Base-by-base conservation (phyloP, 1,139 yeast species). In the Hansenula lynferdii region DNA sequence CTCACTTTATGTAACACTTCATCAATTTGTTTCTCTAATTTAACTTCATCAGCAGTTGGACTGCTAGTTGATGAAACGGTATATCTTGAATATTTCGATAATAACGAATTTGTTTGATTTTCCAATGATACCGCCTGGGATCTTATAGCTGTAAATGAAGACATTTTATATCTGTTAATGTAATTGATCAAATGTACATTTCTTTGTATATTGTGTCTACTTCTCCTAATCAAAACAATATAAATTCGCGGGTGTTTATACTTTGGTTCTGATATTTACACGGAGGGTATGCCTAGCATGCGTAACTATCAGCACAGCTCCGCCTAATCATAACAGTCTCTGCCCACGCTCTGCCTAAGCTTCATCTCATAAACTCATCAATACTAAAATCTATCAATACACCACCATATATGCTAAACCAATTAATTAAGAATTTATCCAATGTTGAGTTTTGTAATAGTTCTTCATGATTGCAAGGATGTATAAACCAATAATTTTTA, bases 81-180 rank as follows among this genome's bases (percentile, higher is more conserved):
- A 54, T 67, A 72, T 7, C 70, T 58, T 5, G 85, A 72, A 51
- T 68, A 78, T n/a, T 65, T 63, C 1, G 77, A 64, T 24, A 81
- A 57, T 25, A 71, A 59, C 2, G 65, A 50, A 37, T 75, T 75
- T 9, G 83, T 67, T 49, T 77, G 77, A 27, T 74, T 69, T 53
- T 81, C 87, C 38, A 77, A 58, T 3, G 74, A 62, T 20, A 82
- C 64, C 3, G 75, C 72, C 50, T 75, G 78, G 8, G 80, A 62
- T 45, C 84, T 65, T 16, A 72, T 60, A 31, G 78, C 75, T 27
- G 69, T 67, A 56, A 75, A 75, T 9, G 67, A 53, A 31, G 58
- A 56, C 54, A 54, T 51, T 27, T 10, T 21, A 18, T 23, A 5
- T 23, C 8, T 23, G 8, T 23, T 10, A 8, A 23, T 23, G 12